Base-by-base conservation (phyloP, 176 grass and related monocot genomes). In the Dactylis glomerata region DNA sequence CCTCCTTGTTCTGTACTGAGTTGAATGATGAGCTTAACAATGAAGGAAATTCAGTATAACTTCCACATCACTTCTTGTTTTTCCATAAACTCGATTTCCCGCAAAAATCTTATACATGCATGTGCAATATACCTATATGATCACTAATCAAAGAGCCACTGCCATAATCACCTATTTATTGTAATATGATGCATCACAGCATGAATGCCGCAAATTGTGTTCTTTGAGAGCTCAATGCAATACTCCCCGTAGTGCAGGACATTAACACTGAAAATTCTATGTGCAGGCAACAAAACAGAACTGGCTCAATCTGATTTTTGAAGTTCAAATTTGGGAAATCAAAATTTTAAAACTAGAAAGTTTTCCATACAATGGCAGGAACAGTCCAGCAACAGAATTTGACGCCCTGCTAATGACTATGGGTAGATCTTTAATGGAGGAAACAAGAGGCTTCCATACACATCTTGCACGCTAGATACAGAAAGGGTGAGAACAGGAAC, bases 401-500 rank as follows among this genome's bases (percentile, higher is more conserved):
- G 11, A 70, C 14, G 38, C 67, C 37, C 10, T 61, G 57, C 11
- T 42, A 19, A 44, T 61, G 55, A 62, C 5, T 88, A 52, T 80
- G 30, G 81, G 27, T 30, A 64, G n/a, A 65, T 64, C 38, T 73
- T 77, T 73, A 33, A 87, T 37, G 15, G 33, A 86, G 87, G 7
- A 90, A 66, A 82, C 65, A 78, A 14, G 78, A 61, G 56, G 24
- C 17, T 70, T 44, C n/a, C 27, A 68, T 27, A 40, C 20, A 41
- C n/a, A 76, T 77, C 23, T 79, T 77, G 37, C 64, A 63, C 9
- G 44, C 12, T 38, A 77, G 27, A 66, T 30, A 44, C 70, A 63
- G 45, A 80, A 56, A 56, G 37, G 17, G 68, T 31, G 62, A 77
- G 47, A 76, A 64, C 45, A 70, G 10, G 24, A 65, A 99, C 97